phyloP scores from a whole-genome alignment of 2,329 filamentous ascomycete genomes.

The Diplodia corticola region DNA sequence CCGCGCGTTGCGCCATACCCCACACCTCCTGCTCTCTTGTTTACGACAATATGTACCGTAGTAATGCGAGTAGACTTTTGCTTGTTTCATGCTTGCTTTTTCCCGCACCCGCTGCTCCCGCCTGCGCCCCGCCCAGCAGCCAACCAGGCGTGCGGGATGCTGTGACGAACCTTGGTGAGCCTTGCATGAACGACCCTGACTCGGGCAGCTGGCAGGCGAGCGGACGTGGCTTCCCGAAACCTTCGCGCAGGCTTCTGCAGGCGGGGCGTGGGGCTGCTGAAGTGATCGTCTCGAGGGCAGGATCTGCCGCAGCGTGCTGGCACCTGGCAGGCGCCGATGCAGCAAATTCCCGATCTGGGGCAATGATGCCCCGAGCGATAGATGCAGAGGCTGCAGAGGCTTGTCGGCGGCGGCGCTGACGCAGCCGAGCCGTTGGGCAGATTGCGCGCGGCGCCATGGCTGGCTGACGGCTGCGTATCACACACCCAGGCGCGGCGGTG shows the following conservation, averaged over 20 bases:
- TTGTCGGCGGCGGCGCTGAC: neutral
- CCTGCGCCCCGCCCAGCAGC: neutral
- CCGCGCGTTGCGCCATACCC: neutral
- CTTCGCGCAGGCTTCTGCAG: neutral
- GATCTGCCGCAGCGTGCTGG: neutral
- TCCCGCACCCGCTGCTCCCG: neutral
- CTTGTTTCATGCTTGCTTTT: neutral
- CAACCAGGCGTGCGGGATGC: neutral
- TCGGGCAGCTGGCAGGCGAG: neutral
- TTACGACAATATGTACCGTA: neutral
- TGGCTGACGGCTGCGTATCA: neutral
- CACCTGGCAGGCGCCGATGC: neutral
- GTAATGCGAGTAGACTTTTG: neutral
- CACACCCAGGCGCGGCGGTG: no score
- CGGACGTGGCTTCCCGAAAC: slow-evolving; percentile 2
- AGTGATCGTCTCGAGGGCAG: neutral
- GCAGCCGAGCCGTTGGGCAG: neutral
- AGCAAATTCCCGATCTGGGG: neutral
- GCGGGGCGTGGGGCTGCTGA: no score
- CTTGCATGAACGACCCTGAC: neutral
- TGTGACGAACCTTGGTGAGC: neutral
- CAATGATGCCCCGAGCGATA: no score
- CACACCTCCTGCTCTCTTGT: neutral
- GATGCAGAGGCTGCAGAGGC: no score
- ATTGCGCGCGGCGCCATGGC: neutral